These are phyloP conservation scores for Leishmania amazonensis DNA, from an alignment of 208 protist genomes.

Conservation along the genomic window DNA sequence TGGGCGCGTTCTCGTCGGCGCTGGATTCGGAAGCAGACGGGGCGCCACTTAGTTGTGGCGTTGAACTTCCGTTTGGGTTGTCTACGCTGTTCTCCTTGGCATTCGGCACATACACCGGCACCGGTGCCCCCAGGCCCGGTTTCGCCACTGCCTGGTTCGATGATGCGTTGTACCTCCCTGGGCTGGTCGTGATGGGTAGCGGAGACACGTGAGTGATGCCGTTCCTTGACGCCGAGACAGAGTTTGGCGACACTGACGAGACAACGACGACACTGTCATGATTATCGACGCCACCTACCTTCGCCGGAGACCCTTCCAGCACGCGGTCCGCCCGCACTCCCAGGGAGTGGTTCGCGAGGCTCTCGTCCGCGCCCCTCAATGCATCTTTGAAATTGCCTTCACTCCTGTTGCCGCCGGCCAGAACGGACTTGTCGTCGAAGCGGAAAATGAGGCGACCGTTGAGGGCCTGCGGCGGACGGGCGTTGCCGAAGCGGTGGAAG, in stretches of 20 bases:
- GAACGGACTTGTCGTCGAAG: constrained; percentile 47
- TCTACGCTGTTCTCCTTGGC: not conserved
- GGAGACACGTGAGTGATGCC: not conserved
- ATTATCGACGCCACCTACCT: not conserved
- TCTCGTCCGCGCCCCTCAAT: constrained; percentile 10
- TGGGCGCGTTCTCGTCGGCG: not conserved
- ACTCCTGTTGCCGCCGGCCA: not conserved
- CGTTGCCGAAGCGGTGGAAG: constrained; percentile 59
- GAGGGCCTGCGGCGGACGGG: constrained; percentile 63
- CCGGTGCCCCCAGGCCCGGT: not conserved
- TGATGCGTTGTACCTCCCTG: not conserved
- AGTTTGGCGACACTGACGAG: not conserved
- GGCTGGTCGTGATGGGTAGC: too few relatives aligned
- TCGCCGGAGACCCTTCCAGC: not conserved
- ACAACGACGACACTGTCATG: not conserved
- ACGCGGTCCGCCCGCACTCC: not conserved
- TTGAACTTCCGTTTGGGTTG: not conserved
- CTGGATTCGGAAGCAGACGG: not conserved
- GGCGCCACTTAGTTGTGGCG: not conserved
- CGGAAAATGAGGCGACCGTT: constrained; percentile 65
- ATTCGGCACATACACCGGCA: not conserved
- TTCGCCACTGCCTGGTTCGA: not conserved
- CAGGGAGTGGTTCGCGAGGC: not conserved
- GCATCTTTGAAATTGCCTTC: constrained; percentile 28
- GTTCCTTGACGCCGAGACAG: not conserved